Base-by-base conservation (phyloP, 2,329 filamentous ascomycete species). In the Exophiala sp. region DNA sequence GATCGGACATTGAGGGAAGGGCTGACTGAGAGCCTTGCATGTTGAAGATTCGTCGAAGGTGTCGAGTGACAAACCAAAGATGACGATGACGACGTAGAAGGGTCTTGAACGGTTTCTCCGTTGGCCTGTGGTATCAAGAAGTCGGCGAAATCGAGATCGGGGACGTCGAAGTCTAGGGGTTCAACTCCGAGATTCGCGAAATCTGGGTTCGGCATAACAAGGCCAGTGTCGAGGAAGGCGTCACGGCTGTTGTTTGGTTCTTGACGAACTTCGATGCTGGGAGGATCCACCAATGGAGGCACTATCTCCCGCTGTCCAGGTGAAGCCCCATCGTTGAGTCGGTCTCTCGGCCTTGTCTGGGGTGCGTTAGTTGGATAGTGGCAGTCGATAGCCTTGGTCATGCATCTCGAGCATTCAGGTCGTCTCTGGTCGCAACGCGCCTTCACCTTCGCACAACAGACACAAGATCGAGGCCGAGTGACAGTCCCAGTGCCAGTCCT, bases 361-460 rank as follows among this genome's bases (percentile, higher is more conserved):
- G 53, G 21, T 24, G 54, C 46, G 24, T 52, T 65, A 8, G 56
- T 50, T 24, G 69, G 64, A 64, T 74, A 75, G n/a, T 62, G 65
- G 49, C 72, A 75, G 50, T 66, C 61, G 43, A 68, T 60, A 21
- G 50, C 66, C 59, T 69, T 73, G 39, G 54, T 55, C 43, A 57
- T 59, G 54, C 73, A 76, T 50, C 70, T 68, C 40, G 71, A 71
- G 62, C 73, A 75, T 62, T 58, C 35, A 2, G 72, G 72, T 42
- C 59, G 62, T 43, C 48, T 63, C 18, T 68, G 68, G 62, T 75
- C 71, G 56, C 72, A 75, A 24, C 69, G 69, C 11, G 63, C 61
- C 62, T 75, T 75, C 2, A 55, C 58, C 62, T 55, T 68, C 3
- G 65, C 69, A 61, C 73, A 75, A 34, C 65, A 60, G 14, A 68